Percentiles rank a stretch among this genome's conserved stretches.
These are phyloP conservation scores for Vinca minor DNA, from an alignment of 257 asterid genomes.

Conservation along the genomic window DNA sequence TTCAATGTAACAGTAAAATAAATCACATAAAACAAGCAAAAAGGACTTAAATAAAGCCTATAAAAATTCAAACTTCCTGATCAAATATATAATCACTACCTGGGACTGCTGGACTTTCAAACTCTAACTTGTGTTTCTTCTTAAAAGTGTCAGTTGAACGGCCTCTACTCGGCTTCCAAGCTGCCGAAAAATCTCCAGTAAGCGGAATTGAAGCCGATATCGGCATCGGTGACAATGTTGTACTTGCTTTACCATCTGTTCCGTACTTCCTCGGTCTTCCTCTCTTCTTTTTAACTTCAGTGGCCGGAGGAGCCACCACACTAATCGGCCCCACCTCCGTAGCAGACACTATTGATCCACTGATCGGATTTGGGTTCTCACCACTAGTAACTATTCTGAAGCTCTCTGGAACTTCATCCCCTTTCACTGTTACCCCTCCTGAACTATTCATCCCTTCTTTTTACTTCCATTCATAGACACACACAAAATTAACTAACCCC, in stretches of 20 bases:
- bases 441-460: conserved; percentile 49
- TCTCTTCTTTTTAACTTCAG: conserved; percentile 64
- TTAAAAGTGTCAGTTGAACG: conserved; percentile 43
- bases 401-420: conserved; percentile 56
- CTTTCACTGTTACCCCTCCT: conserved; percentile 44
- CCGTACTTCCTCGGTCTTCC: conserved; percentile 88
- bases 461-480: conserved; percentile 70
- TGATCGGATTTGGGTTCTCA: conserved; percentile 35
- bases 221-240: conserved; percentile 92
- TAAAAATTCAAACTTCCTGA: neutral
- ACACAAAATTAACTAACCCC: conserved; percentile 15
- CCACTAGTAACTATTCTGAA: conserved; percentile 47
- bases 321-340: conserved; percentile 24
- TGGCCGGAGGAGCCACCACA: conserved; percentile 23
- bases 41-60: neutral
- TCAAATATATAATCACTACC: conserved; percentile 30
- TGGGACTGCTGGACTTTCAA: conserved; percentile 29
- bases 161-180: conserved; percentile 47
- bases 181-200: conserved; percentile 53
- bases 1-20: conserved; percentile 13
- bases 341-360: conserved; percentile 45
- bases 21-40: neutral
- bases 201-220: conserved; percentile 91
- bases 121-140: conserved; percentile 65
- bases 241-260: conserved; percentile 42